These are phyloP conservation scores for Phyllosticta citrichinensis DNA, from an alignment of 2,329 filamentous ascomycete species.

Conservation along the genomic window DNA sequence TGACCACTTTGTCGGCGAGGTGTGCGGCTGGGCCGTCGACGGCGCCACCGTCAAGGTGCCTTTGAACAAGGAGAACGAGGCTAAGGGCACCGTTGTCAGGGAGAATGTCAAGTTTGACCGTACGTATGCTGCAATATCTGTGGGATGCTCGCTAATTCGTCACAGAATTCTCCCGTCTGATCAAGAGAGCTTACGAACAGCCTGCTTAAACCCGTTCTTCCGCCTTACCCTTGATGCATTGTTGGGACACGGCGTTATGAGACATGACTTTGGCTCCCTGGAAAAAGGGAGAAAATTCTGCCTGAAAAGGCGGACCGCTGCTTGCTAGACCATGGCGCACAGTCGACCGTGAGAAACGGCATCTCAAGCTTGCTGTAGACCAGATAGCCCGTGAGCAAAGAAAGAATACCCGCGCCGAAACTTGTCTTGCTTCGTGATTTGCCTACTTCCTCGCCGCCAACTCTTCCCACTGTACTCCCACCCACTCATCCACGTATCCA, in stretches of 20 bases:
- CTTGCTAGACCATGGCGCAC: too few species aligned
- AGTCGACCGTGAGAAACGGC: background rate
- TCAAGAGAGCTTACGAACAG: conserved; percentile 80
- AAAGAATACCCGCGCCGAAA: background rate
- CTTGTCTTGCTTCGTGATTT: background rate
- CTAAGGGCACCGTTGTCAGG: conserved; percentile 79
- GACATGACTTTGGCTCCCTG: background rate
- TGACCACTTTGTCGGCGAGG: conserved; percentile 39
- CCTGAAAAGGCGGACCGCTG: too few species aligned
- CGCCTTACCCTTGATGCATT: background rate
- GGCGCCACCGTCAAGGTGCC: conserved; percentile 62
- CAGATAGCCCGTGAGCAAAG: background rate
- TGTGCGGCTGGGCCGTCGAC: conserved; percentile 75
- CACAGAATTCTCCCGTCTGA: conserved; percentile 60
- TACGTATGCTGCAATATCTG: conserved; percentile 22
- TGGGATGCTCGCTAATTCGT: background rate
- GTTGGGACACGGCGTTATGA: background rate
- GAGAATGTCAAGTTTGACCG: conserved; percentile 87
- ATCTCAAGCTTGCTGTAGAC: background rate
- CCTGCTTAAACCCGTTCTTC: conserved; percentile 35
- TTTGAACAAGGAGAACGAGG: conserved; percentile 92
- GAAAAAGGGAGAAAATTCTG: background rate
- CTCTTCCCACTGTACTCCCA: conserved; percentile 98
- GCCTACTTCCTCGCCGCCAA: conserved; percentile 18
- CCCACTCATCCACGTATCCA: conserved; percentile 89